Evolutionary conservation across 495 filamentous ascomycete species (phyloP).

Genomic region (Cryomyces minteri): DNA sequence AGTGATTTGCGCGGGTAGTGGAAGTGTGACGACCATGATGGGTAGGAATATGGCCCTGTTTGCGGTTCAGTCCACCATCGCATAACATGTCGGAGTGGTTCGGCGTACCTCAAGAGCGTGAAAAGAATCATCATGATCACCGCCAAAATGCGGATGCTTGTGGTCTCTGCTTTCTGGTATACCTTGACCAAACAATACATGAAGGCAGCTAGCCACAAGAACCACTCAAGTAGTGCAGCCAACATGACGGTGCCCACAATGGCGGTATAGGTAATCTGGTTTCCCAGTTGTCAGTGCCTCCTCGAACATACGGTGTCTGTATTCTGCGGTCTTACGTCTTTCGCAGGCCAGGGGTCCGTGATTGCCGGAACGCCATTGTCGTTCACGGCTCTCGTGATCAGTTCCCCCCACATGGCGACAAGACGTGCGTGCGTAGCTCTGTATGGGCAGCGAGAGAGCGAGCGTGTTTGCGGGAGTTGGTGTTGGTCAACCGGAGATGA

Average conservation of each 20-base stretch:
- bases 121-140: constrained; percentile 60
- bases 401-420: too few relatives aligned
- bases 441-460: too few relatives aligned
- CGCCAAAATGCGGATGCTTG: constrained; percentile 60
- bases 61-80: neutral
- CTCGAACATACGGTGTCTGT: neutral
- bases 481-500: too few relatives aligned
- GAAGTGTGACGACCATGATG: constrained; percentile 87
- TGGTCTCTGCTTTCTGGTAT: constrained; percentile 76
- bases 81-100: neutral
- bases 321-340: constrained; percentile 22
- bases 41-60: constrained; percentile 70
- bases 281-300: neutral
- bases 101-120: constrained; percentile 47
- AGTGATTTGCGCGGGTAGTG: constrained; percentile 54
- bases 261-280: constrained; percentile 60
- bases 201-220: constrained; percentile 84
- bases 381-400: neutral
- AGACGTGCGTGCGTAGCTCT: too few relatives aligned
- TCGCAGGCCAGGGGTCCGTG: constrained; percentile 35
- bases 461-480: too few relatives aligned
- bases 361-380: constrained; percentile 4
- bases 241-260: constrained; percentile 72
- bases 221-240: constrained; percentile 80
- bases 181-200: constrained; percentile 82